Conservation (phyloP, 306 rosid genomes). For the Malus orientalis region DNA sequence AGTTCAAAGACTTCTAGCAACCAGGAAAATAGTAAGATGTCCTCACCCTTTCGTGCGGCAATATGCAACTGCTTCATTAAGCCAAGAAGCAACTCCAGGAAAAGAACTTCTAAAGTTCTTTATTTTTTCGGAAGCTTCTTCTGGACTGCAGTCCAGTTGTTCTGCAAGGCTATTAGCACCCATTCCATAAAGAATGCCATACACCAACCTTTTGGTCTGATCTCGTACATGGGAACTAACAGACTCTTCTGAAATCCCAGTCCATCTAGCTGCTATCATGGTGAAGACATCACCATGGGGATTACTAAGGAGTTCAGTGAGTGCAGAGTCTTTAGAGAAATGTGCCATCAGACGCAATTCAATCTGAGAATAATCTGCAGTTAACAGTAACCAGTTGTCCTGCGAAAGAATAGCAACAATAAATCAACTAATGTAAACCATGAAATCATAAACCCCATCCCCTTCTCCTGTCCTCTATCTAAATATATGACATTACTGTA, state of each 20-base stretch:
- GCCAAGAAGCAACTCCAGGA: slow-evolving; percentile 96
- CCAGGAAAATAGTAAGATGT: slow-evolving; percentile 2
- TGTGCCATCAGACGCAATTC: slow-evolving; percentile 97
- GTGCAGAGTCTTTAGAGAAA: slow-evolving; percentile 73
- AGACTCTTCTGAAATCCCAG: slow-evolving; percentile 59
- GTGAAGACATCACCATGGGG: slow-evolving; percentile 74
- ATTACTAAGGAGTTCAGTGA: slow-evolving; percentile 65
- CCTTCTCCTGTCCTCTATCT: background rate
- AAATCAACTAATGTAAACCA: slow-evolving; percentile 10
- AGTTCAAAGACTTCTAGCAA: background rate
- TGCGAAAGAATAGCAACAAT: slow-evolving; percentile 24
- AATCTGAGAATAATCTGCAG: slow-evolving; percentile 97
- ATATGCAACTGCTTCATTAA: slow-evolving; percentile 58
- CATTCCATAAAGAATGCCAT: slow-evolving; percentile 98
- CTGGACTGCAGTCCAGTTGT: slow-evolving; percentile 66
- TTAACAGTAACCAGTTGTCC: slow-evolving; percentile 85
- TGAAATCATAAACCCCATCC: background rate
- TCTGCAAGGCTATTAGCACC: slow-evolving; percentile 84
- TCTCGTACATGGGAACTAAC: slow-evolving; percentile 64
- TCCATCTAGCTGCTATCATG: slow-evolving; percentile 92
- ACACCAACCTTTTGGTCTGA: slow-evolving; percentile 83
- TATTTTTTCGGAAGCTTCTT: slow-evolving; percentile 79
- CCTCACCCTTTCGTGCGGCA: slow-evolving; percentile 81
- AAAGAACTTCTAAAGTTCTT: slow-evolving; percentile 71
- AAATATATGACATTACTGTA: background rate